Conservation (phyloP, 2,329 filamentous ascomycete genomes). For the Tolypocladium tropicale region DNA sequence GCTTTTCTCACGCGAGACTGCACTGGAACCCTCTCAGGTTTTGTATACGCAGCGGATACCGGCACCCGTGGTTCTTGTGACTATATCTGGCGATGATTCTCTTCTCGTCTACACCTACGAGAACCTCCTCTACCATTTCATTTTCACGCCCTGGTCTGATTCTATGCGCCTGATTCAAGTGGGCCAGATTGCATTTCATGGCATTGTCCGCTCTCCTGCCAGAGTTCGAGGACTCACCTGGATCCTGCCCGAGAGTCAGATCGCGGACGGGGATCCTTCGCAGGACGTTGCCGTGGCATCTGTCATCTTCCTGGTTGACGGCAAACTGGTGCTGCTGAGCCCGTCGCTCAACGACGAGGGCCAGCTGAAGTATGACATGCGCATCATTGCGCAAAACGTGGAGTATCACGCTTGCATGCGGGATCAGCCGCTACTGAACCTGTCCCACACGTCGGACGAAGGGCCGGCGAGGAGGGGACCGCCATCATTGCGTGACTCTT, state of each 20-base stretch:
- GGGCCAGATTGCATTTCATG: slow-evolving; percentile 96
- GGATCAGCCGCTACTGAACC: slow-evolving; percentile 53
- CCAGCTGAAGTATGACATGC: slow-evolving; percentile 95
- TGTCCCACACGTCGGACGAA: slow-evolving; percentile 16
- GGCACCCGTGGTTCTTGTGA: slow-evolving; percentile 80
- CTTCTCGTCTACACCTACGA: slow-evolving; percentile 95
- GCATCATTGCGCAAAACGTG: slow-evolving; percentile 88
- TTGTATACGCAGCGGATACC: slow-evolving; percentile 70
- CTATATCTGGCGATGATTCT: slow-evolving; percentile 85
- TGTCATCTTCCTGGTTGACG: slow-evolving; percentile 92
- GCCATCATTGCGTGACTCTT: slow-evolving; percentile 63
- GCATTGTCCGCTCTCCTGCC: slow-evolving; percentile 87
- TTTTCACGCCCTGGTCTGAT: slow-evolving; percentile 64
- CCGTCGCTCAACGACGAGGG: slow-evolving; percentile 74
- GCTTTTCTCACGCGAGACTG: slow-evolving; percentile 81
- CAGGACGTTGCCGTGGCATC: slow-evolving; percentile 91
- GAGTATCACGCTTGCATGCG: slow-evolving; percentile 92
- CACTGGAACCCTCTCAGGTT: slow-evolving; percentile 61
- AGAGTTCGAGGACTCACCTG: slow-evolving; percentile 89
- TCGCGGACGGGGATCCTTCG: slow-evolving; percentile 84
- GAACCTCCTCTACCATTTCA: slow-evolving; percentile 89
- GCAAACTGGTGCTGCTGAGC: slow-evolving; percentile 85
- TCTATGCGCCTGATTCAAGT: slow-evolving; percentile 75
- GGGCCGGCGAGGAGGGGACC: slow-evolving; percentile 13
- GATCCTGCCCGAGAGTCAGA: slow-evolving; percentile 85